These are phyloP conservation scores for Hirschfeldia incana DNA, from an alignment of 345 rosid species.

Conservation along the genomic window DNA sequence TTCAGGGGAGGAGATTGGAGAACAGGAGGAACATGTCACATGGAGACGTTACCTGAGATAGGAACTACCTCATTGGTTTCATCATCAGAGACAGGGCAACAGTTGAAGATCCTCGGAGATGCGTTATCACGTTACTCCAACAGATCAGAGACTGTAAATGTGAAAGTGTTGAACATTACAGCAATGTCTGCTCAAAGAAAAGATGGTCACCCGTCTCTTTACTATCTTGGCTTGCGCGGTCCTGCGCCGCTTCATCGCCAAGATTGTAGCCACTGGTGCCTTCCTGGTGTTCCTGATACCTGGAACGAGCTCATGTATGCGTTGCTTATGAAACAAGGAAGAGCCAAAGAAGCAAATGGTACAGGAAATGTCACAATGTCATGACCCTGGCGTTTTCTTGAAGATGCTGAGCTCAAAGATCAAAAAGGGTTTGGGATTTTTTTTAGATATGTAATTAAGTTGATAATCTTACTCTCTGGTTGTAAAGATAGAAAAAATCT, in stretches of 20 bases:
- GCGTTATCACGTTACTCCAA: conserved; percentile 41
- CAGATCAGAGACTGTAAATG: conserved; percentile 37
- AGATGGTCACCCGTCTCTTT: conserved; percentile 74
- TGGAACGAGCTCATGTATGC: conserved; percentile 44
- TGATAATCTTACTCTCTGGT: conserved; percentile 18
- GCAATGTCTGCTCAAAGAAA: conserved; percentile 57
- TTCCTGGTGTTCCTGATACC: conserved; percentile 64
- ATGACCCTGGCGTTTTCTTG: conserved; percentile 14
- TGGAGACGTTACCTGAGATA: conserved; percentile 70
- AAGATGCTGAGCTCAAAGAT: conserved; percentile 16
- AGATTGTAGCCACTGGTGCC: conserved; percentile 94
- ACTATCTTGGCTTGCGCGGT: conserved; percentile 53
- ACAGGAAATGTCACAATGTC: conserved; percentile 28
- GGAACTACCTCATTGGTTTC: conserved; percentile 38
- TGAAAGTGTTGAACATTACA: conserved; percentile 64
- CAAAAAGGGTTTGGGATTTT: conserved; percentile 22
- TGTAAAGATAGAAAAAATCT: conserved; percentile 26
- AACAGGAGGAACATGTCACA: conserved; percentile 51
- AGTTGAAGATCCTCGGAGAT: conserved; percentile 38
- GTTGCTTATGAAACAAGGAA: conserved; percentile 33
- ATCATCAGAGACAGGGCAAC: conserved; percentile 42
- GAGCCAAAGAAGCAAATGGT: conserved; percentile 7
- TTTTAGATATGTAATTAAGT: conserved; percentile 26
- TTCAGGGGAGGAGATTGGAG: conserved; percentile 71
- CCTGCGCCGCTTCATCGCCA: conserved; percentile 62